A percentile compares a stretch with the other conserved stretches of the same genome.
These are phyloP conservation scores for Conticribra weissflogii DNA, from an alignment of 108 stramenopile genomes.

Conservation along the genomic window DNA sequence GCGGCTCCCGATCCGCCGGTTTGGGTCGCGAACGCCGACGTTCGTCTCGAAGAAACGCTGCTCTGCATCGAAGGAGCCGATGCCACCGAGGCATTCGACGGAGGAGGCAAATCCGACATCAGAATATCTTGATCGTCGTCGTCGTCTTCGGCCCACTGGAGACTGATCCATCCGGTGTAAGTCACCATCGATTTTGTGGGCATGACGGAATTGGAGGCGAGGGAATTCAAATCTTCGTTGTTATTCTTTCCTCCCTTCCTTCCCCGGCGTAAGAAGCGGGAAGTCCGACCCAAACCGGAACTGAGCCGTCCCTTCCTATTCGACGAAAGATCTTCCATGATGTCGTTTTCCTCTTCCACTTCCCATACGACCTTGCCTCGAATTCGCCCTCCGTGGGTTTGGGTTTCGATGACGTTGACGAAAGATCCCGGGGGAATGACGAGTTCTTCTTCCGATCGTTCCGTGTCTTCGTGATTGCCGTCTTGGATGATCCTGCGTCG, in stretches of 20 bases:
- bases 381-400: conserved; percentile 32
- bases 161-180: conserved; percentile 35
- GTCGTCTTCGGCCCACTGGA: conserved; percentile 39
- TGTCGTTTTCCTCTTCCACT: conserved; percentile 19
- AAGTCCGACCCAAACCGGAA: background rate
- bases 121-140: conserved; percentile 6
- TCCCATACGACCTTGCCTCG: conserved; percentile 28
- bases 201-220: background rate
- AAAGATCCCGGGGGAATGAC: conserved; percentile 30
- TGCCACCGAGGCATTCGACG: too few relatives aligned
- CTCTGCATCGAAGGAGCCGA: too few relatives aligned
- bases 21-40: conserved; percentile 1
- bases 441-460: too few relatives aligned
- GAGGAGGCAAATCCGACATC: too few relatives aligned
- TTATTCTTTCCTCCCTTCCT: conserved; percentile 10
- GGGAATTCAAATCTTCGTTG: background rate
- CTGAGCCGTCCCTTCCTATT: too few relatives aligned
- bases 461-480: too few relatives aligned
- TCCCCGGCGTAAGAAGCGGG: background rate
- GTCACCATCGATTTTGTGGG: background rate
- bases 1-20: background rate
- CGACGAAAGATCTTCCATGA: too few relatives aligned
- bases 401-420: conserved; percentile 35
- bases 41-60: too few relatives aligned
- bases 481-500: too few relatives aligned